Base-by-base conservation (phyloP, 768 basidiomycete genomes). In the Chalciporus sphaerocephalus region DNA sequence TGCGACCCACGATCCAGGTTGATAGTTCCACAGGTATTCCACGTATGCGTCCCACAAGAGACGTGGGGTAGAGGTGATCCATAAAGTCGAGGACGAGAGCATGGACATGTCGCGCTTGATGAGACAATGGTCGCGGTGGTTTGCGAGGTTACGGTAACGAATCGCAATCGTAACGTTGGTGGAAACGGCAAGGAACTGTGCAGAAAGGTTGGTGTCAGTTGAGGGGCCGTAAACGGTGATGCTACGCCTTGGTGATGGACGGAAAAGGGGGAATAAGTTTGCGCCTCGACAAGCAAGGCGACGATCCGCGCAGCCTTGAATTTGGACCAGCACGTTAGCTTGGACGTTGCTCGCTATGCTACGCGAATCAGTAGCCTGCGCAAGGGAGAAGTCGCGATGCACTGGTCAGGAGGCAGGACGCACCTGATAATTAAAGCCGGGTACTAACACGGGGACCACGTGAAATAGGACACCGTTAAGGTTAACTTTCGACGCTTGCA, bases 1-100 rank as follows among this genome's bases (percentile, higher is more conserved):
- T 32, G 74, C 76, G 38, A 90, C 81, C 80, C 79, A 84, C 4
- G 88, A 89, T 32, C 72, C 68, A 3, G 77, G 70, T 37, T 76
- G 60, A 55, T 86, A 87, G 54, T 75, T 65, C 77, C 80, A 84
- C 18, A 90, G 70, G 55, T 83, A 72, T 28, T 77, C 65, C 44
- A 82, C 51, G 55, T 90, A 90, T 47, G 68, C 69, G 17, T 71
- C 58, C 84, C 84, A 87, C 27, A 85, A 53, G 6, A 68, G 59
- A 22, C 57, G 55, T 4, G 76, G 78, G 30, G 74, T 49, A 15
- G 75, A 41, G 40, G 46, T 58, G 30, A 50, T 56, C 0, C 51
- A 48, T 27, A 57, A 50, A 38, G 43, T 46, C 30, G 54, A 48
- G 24, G 49, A 37, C n/a, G n/a, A n/a, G n/a, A n/a, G n/a, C n/a